phyloP scores from a whole-genome alignment of 768 basidiomycete genomes.

The Kwoniella europaea region DNA sequence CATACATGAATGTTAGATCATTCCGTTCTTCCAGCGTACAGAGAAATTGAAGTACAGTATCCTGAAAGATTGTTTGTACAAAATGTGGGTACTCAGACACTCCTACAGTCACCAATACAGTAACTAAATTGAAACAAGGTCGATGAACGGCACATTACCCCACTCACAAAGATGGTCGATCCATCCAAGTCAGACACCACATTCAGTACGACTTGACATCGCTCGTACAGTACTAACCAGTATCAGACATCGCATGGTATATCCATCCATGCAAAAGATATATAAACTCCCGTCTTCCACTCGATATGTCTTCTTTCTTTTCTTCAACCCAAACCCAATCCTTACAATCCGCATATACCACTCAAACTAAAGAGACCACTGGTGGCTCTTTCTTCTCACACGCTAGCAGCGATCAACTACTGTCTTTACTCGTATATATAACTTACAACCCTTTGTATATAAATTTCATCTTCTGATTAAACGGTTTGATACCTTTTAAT shows the following conservation, averaged over 20 bases:
- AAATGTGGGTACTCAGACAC: too few relatives aligned
- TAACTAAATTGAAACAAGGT: too few relatives aligned
- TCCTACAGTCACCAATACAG: too few relatives aligned
- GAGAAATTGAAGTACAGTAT: too few relatives aligned
- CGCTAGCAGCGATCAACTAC: slow-evolving; percentile 32
- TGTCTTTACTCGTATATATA: slow-evolving; percentile 25
- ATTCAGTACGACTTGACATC: too few relatives aligned
- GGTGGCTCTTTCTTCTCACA: slow-evolving; percentile 12
- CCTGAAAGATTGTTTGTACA: too few relatives aligned
- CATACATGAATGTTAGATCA: too few relatives aligned
- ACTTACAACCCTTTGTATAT: neutral
- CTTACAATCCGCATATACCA: slow-evolving; percentile 19
- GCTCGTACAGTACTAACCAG: neutral
- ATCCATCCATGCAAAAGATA: slow-evolving; percentile 7
- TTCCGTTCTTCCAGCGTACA: too few relatives aligned
- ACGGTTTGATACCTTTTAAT: slow-evolving; percentile 14
- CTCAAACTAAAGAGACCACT: slow-evolving; percentile 12
- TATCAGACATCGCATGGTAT: neutral
- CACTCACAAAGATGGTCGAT: too few relatives aligned
- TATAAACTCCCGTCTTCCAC: slow-evolving; percentile 8
- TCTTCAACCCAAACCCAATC: slow-evolving; percentile 24
- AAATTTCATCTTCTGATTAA: neutral
- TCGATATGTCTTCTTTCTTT: neutral
- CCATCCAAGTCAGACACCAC: too few relatives aligned
- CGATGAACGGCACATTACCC: too few relatives aligned